A percentile compares a stretch with the other conserved stretches of the same genome.
Evolutionary conservation across 129 eudicot genomes (phyloP).

Genomic region (Arctium lappa): DNA sequence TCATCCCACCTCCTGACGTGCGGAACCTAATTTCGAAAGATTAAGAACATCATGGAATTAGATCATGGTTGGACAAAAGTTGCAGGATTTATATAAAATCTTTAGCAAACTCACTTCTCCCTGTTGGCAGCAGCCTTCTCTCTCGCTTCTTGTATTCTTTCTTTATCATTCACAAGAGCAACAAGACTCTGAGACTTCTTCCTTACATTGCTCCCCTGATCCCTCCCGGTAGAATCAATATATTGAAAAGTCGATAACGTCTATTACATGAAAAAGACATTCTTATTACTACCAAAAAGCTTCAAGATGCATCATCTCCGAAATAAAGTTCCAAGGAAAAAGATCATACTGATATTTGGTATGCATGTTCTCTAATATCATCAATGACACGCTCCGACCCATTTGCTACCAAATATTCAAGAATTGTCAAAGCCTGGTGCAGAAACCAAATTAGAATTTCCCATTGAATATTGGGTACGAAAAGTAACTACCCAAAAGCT

Average conservation of each 20-base stretch:
- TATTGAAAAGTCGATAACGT: slow-evolving; percentile 78
- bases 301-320: not conserved
- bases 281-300: not conserved
- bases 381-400: slow-evolving; percentile 98
- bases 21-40: slow-evolving; percentile 48
- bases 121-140: slow-evolving; percentile 86
- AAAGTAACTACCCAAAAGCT: not conserved
- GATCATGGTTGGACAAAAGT: not conserved
- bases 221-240: slow-evolving; percentile 90
- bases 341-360: slow-evolving; percentile 67
- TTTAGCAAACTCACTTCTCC: slow-evolving; percentile 64
- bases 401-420: slow-evolving; percentile 92
- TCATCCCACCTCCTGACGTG: slow-evolving; percentile 61
- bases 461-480: not conserved
- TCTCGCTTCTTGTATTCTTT: slow-evolving; percentile 80
- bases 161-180: slow-evolving; percentile 87
- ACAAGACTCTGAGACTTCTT: slow-evolving; percentile 89
- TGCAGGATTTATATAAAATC: not conserved
- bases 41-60: not conserved
- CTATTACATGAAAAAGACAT: slow-evolving; percentile 36
- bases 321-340: slow-evolving; percentile 7
- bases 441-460: slow-evolving; percentile 12
- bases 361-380: slow-evolving; percentile 86
- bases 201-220: slow-evolving; percentile 90
- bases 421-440: slow-evolving; percentile 78